Percentiles rank a stretch among this genome's conserved stretches.
Evolutionary conservation across 345 rosid genomes (phyloP).

Genomic region (Euphorbia lathyris): DNA sequence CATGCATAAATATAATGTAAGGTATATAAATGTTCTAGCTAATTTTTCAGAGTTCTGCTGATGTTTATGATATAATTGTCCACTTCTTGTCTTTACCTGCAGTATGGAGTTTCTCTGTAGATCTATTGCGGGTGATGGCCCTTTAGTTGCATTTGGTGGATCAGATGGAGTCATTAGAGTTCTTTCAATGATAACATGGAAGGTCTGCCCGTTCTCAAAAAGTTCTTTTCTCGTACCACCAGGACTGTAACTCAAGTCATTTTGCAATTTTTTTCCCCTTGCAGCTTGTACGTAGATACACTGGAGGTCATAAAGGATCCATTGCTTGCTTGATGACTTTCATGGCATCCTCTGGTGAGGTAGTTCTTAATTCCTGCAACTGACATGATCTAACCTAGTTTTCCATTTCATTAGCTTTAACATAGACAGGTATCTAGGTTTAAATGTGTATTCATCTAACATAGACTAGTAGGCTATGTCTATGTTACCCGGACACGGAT

Average conservation of each 20-base stretch:
- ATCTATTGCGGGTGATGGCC: conserved; percentile 83
- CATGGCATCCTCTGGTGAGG: conserved; percentile 98
- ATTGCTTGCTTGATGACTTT: conserved; percentile 95
- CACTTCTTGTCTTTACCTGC: conserved; percentile 25
- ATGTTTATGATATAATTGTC: conserved; percentile 11
- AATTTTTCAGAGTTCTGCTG: conserved; percentile 7
- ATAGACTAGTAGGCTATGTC: background rate
- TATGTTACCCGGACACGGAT: no score
- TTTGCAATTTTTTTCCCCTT: conserved; percentile 23
- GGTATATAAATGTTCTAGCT: background rate
- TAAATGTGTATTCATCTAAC: background rate
- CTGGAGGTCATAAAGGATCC: conserved; percentile 97
- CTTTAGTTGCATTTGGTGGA: conserved; percentile 97
- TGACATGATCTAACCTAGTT: background rate
- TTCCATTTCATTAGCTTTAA: background rate
- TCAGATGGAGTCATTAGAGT: conserved; percentile 98
- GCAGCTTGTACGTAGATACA: conserved; percentile 95
- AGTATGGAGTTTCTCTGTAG: conserved; percentile 94
- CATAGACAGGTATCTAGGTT: background rate
- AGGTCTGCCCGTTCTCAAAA: conserved; percentile 48
- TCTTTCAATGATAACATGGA: conserved; percentile 99
- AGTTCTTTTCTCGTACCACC: conserved; percentile 15
- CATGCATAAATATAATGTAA: background rate
- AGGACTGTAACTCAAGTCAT: conserved; percentile 6
- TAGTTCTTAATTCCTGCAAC: conserved; percentile 21